phyloP scores from a whole-genome alignment of 495 filamentous ascomycete genomes.

The Tetracladium setigerum region DNA sequence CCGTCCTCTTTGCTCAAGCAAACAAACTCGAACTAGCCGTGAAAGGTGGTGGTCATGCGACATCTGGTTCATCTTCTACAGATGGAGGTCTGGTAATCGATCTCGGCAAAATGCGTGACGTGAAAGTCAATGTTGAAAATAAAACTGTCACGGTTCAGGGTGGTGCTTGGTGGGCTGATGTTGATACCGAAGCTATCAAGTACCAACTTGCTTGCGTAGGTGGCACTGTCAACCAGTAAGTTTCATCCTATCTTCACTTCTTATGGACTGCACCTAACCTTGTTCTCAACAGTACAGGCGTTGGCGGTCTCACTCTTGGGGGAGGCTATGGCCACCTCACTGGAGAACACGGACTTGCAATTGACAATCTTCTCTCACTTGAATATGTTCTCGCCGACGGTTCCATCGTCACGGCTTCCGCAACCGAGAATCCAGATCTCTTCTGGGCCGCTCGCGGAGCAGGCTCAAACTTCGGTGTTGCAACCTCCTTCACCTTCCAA shows the following conservation, averaged over 20 bases:
- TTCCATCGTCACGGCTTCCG: constrained; percentile 26
- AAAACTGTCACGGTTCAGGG: constrained; percentile 45
- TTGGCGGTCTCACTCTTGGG: constrained; percentile 51
- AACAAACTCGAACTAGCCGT: constrained; percentile 4
- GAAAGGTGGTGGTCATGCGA: constrained; percentile 31
- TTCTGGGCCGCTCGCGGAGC: constrained; percentile 45
- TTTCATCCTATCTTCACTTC: too few relatives aligned
- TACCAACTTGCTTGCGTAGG: constrained; percentile 49
- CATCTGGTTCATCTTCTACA: constrained; percentile 26
- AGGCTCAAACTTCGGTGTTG: constrained; percentile 42
- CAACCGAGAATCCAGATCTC: constrained; percentile 32
- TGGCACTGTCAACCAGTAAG: constrained; percentile 46
- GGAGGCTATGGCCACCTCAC: constrained; percentile 49
- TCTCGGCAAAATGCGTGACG: constrained; percentile 41
- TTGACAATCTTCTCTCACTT: constrained; percentile 43
- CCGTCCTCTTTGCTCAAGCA: constrained; percentile 6
- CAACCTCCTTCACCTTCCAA: constrained; percentile 4
- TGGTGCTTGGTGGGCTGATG: constrained; percentile 47
- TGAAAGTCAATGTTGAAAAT: constrained; percentile 33
- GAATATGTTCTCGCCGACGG: constrained; percentile 44
- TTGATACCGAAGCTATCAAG: constrained; percentile 41
- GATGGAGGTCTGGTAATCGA: constrained; percentile 49
- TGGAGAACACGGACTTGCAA: constrained; percentile 39
- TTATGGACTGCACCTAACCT: too few relatives aligned
- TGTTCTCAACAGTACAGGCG: constrained; percentile 29